These are phyloP conservation scores for Juncus inflexus DNA, from an alignment of 176 grass and related monocot species.

Conservation along the genomic window DNA sequence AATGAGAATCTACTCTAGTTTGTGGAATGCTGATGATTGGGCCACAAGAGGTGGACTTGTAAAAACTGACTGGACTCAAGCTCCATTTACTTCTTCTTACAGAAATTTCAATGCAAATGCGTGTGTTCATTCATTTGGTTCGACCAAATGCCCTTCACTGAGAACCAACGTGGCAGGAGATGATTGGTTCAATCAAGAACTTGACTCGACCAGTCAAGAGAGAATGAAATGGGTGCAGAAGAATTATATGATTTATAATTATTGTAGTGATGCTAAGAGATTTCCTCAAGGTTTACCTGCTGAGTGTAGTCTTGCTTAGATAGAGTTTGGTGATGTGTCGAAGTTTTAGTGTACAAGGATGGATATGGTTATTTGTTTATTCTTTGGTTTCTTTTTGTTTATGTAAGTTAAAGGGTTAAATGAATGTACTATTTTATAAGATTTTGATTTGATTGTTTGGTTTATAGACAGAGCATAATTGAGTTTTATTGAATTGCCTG, in stretches of 20 bases:
- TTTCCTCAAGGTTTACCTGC: constrained; percentile 44
- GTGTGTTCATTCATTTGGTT: constrained; percentile 36
- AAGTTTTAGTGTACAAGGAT: not conserved
- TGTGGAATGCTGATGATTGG: constrained; percentile 94
- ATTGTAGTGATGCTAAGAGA: constrained; percentile 68
- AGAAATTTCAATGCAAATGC: constrained; percentile 59
- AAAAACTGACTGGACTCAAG: constrained; percentile 79
- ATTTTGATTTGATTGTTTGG: too few relatives aligned
- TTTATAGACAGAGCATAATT: too few relatives aligned
- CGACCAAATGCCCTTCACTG: constrained; percentile 24
- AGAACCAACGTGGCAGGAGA: constrained; percentile 23
- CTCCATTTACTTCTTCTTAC: constrained; percentile 61
- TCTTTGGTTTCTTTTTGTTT: constrained; percentile 6
- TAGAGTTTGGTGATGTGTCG: not conserved
- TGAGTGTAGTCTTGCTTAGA: constrained; percentile 49
- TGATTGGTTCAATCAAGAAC: constrained; percentile 75
- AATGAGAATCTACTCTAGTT: constrained; percentile 82
- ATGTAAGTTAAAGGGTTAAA: not conserved
- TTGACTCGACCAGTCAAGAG: constrained; percentile 54
- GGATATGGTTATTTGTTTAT: constrained; percentile 7
- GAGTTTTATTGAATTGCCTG: too few relatives aligned
- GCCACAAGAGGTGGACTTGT: constrained; percentile 70
- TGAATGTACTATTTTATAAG: not conserved
- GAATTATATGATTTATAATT: constrained; percentile 91
- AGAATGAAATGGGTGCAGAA: constrained; percentile 64